Conservation (phyloP, 257 asterid species). For the Nicotiana undulata region DNA sequence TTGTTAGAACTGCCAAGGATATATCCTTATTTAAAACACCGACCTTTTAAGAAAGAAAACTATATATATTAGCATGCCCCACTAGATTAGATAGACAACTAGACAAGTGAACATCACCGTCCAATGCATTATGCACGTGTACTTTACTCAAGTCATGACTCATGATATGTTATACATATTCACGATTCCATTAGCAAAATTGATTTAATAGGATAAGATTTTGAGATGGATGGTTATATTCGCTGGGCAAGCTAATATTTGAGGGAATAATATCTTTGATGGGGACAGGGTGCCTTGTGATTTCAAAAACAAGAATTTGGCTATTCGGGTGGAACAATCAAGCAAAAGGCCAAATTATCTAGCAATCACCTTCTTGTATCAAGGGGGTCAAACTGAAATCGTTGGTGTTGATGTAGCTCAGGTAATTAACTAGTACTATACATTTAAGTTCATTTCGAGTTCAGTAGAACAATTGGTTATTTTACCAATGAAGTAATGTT, state of each 20-base stretch:
- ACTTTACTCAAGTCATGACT: too few species aligned
- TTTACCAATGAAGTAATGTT: too few species aligned
- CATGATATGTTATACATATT: not conserved
- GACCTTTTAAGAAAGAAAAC: not conserved
- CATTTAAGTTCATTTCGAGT: too few species aligned
- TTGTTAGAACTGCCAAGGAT: not conserved
- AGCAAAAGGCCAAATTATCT: constrained; percentile 60
- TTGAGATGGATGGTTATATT: not conserved
- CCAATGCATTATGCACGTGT: not conserved
- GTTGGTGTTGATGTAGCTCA: constrained; percentile 51
- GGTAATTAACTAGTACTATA: constrained; percentile 22
- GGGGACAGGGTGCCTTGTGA: constrained; percentile 57
- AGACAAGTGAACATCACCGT: not conserved
- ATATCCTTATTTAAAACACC: not conserved
- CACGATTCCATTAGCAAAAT: not conserved
- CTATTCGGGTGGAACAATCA: constrained; percentile 60
- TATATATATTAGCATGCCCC: not conserved
- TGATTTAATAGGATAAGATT: not conserved
- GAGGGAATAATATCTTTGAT: not conserved
- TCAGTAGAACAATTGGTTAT: too few species aligned
- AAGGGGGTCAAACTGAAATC: constrained; percentile 84
- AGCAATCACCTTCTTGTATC: constrained; percentile 50
- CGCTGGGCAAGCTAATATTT: not conserved
- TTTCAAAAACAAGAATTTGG: constrained; percentile 50
- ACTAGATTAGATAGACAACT: not conserved